Conservation (phyloP, 73 alveolate species). For the Paramecium tetraurelia region DNA sequence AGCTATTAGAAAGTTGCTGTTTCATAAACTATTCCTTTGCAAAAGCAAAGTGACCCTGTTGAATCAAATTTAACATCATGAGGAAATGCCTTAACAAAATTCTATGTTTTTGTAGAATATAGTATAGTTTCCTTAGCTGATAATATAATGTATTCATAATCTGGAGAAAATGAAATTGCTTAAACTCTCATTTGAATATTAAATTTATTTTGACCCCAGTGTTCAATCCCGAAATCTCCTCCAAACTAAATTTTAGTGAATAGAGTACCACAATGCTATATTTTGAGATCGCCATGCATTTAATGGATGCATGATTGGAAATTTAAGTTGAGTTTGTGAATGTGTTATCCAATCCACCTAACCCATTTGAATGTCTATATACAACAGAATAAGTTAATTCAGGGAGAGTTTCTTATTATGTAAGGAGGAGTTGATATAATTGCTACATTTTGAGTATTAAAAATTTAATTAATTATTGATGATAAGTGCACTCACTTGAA, state of each 20-base stretch:
- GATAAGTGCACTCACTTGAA: no score
- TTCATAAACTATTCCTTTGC: neutral
- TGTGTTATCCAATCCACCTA: neutral
- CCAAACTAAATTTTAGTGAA: neutral
- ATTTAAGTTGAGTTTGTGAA: neutral
- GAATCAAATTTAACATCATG: neutral
- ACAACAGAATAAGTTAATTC: neutral
- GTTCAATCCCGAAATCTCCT: neutral
- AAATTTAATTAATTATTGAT: neutral
- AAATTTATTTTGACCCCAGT: neutral
- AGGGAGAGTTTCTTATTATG: neutral
- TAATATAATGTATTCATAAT: neutral
- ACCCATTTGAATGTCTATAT: neutral
- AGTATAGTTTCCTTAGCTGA: neutral
- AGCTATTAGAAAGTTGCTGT: neutral
- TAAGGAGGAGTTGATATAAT: conserved; percentile 3
- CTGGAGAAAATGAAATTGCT: neutral
- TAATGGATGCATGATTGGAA: neutral
- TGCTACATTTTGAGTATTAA: neutral
- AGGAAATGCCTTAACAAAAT: neutral
- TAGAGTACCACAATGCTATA: neutral
- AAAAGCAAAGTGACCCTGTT: conserved; percentile 3
- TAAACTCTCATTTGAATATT: neutral
- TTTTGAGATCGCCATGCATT: conserved; percentile 1
- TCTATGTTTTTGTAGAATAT: neutral